Evolutionary conservation across 108 stramenopile genomes (phyloP), one percentile per base, ranked within the genome.

Genomic region (Cyclotella atomus): DNA sequence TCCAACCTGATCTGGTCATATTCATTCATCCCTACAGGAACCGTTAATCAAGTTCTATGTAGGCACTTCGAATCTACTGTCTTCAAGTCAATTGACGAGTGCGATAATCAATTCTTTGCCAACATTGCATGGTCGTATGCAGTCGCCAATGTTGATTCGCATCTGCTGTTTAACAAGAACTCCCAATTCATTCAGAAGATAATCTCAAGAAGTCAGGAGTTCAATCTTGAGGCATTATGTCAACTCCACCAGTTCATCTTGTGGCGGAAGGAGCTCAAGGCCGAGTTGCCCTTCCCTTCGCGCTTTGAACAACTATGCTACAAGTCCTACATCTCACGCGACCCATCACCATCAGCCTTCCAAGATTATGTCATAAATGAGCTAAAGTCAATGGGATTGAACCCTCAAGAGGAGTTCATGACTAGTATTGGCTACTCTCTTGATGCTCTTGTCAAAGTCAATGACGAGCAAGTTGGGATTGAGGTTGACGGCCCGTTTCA

Each of bases 401-500:
- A 43, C 25, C 35, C 68, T 23, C 27, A 55, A 55, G 43, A 70
- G 4, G 57, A 70, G 46, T 35, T 30, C 21, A 56, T 70, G n/a
- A 29, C 56, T 1, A 19, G n/a, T 4, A 44, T 27, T 27, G 56
- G 57, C 24, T 70, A 70, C 46, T 8, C 17, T 3, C 41, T 70
- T 9, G 69, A 70, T 46, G 69, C 69, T 3, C 41, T 70, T 3
- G 56, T 70, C 21, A 44, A 70, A 46, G 43, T 70, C 0, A 43
- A 63, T 44, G 76, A 61, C 14, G 38, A 32, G 44, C 56, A 71
- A 17, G 38, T 77, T 19, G 76, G 69, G 15, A 47, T 70, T 45
- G 76, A 77, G 24, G 70, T 77, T 43, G 76, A 77, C 56, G 69
- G 76, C 32, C 76, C 76, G 2, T 69, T 35, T 53, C 76, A 77